A percentile compares a stretch with the other conserved stretches of the same genome.
Evolutionary conservation across 1,284 basidiomycete species (phyloP).

Genomic region (Leccinum fuscescens): DNA sequence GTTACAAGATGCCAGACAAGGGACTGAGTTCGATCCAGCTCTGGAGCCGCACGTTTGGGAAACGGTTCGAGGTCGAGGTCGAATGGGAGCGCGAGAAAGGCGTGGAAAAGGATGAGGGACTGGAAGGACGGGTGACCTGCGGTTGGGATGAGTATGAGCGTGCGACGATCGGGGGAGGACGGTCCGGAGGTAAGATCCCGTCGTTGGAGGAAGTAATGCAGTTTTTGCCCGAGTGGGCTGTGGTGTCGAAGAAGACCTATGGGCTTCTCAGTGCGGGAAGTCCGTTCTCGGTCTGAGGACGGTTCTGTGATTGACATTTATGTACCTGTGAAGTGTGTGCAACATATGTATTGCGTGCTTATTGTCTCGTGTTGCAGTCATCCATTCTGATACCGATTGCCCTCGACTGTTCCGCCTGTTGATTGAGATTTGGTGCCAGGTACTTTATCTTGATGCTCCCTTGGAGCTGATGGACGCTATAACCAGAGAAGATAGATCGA

Average conservation of each 20-base stretch:
- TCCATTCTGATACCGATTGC: neutral
- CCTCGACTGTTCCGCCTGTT: neutral
- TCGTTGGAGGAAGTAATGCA: conserved; percentile 67
- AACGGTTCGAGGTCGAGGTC: conserved; percentile 55
- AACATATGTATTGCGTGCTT: no score
- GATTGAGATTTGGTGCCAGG: neutral
- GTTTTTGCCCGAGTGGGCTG: conserved; percentile 69
- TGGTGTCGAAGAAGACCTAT: conserved; percentile 49
- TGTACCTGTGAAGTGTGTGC: neutral
- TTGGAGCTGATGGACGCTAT: neutral
- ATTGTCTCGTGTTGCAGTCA: no score
- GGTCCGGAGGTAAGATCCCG: conserved; percentile 52
- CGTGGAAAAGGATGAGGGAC: conserved; percentile 25
- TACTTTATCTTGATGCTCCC: neutral
- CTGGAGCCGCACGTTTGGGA: conserved; percentile 71
- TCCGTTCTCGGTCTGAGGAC: conserved; percentile 36
- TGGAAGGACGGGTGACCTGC: conserved; percentile 57
- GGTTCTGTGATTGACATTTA: neutral
- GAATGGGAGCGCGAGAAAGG: conserved; percentile 34
- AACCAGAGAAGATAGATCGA: no score
- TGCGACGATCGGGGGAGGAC: conserved; percentile 46
- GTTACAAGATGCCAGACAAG: conserved; percentile 41
- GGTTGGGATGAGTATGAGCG: conserved; percentile 70
- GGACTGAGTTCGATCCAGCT: conserved; percentile 51
- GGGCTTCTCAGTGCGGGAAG: conserved; percentile 61